Evolutionary conservation across 768 basidiomycete genomes (phyloP).

Genomic region (Xerocomellus chrysenteron): DNA sequence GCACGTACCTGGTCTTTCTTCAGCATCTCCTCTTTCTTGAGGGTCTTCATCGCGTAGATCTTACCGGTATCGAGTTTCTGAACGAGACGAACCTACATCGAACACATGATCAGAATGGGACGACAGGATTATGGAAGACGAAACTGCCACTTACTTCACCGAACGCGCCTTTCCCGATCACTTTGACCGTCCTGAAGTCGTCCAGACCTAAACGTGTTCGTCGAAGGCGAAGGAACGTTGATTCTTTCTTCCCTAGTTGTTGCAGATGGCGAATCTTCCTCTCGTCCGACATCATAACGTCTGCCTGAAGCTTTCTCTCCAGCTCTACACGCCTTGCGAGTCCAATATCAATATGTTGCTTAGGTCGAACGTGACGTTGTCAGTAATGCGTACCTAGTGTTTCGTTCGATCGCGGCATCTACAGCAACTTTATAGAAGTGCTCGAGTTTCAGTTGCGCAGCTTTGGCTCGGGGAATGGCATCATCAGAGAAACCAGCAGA

Average conservation of each 20-base stretch:
- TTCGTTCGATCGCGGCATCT: conserved; percentile 91
- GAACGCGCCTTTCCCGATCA: conserved; percentile 98
- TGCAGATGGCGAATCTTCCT: conserved; percentile 82
- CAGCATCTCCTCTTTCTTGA: conserved; percentile 98
- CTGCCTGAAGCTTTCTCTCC: conserved; percentile 73
- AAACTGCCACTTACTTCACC: conserved; percentile 68
- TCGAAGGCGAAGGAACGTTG: conserved; percentile 81
- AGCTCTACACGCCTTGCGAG: conserved; percentile 75
- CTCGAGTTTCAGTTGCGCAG: conserved; percentile 93
- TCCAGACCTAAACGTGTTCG: conserved; percentile 88
- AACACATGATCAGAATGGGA: not conserved
- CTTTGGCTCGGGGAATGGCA: conserved; percentile 79
- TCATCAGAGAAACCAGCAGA: conserved; percentile 76
- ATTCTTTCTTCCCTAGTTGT: conserved; percentile 85
- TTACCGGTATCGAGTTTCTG: conserved; percentile 97
- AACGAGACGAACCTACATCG: conserved; percentile 74
- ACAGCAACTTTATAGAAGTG: conserved; percentile 97
- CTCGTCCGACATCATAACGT: conserved; percentile 73
- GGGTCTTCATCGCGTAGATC: conserved; percentile 98
- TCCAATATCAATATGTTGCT: conserved; percentile 1
- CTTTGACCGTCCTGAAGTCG: conserved; percentile 96
- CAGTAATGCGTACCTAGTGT: conserved; percentile 62
- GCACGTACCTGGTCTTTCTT: conserved; percentile 90
- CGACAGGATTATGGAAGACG: not conserved
- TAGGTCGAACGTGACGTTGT: not conserved